Evolutionary conservation across 768 basidiomycete genomes (phyloP), one percentile per base, ranked within the genome.

Genomic region (Pisolithus marmoratus): DNA sequence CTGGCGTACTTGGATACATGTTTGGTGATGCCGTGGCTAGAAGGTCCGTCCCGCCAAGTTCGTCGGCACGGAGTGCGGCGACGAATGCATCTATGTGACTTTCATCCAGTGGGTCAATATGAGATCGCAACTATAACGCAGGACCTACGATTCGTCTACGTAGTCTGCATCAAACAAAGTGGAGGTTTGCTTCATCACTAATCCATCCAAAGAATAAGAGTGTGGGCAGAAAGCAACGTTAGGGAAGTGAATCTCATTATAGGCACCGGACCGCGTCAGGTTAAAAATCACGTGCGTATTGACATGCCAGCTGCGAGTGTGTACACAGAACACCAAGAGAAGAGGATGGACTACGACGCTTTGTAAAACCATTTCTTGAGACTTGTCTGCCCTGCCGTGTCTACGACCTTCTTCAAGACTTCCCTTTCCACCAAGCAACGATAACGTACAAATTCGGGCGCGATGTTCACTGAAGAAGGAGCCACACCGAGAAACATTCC

Each of bases 361-460:
- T 83, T 87, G 46, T 68, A 80, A 49, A 90, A 71, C 90, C 90
- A 92, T 63, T 87, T 88, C 63, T 80, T 87, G 50, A 93, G 67
- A 57, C 77, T 85, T 11, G 82, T 79, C 58, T 89, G 85, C 2
- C 84, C 83, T 42, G 74, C 74, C 58, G 69, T 78, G 43, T 85
- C 83, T 23, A 91, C 75, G 5, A 82, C 81, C 55, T 71, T 78
- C 70, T 79, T 86, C 36, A 95, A 74, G 20, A 85, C 83, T 14
- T 77, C 76, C 51, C 83, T 75, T 26, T 80, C 79, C 2, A 87
- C 72, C 2, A 74, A 67, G 58, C 83, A 90, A 22, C 86, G 78
- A 63, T 92, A 86, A 56, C 84, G 86, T 38, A 82, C 70, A 60
- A 93, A 97, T 57, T 86, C 85, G 51, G 80, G 82, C 6, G 80